Evolutionary conservation across 345 rosid genomes (phyloP).

Genomic region (Eucalyptus melliodora): DNA sequence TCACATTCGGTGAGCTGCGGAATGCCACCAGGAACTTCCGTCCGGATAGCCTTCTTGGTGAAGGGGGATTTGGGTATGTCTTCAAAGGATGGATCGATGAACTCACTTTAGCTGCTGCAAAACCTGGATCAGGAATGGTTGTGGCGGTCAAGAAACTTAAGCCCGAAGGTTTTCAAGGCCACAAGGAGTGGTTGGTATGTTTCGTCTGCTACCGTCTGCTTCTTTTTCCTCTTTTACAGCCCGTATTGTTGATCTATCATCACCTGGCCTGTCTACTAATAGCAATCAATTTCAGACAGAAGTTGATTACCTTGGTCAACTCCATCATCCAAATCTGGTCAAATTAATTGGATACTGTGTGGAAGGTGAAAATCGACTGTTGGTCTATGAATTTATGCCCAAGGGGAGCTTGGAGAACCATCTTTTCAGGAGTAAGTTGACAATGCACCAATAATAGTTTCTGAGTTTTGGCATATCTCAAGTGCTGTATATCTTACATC

Average conservation of each 20-base stretch:
- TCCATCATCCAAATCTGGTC: constrained; percentile 86
- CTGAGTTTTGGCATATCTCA: background rate
- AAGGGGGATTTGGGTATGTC: constrained; percentile 95
- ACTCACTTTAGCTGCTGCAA: constrained; percentile 47
- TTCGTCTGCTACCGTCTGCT: background rate
- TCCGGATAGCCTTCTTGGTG: constrained; percentile 84
- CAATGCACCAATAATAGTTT: background rate
- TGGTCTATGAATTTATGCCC: constrained; percentile 93
- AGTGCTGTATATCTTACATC: background rate
- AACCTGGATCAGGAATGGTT: constrained; percentile 86
- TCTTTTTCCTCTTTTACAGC: background rate
- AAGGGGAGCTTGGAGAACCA: constrained; percentile 93
- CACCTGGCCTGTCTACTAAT: background rate
- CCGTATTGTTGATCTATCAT: background rate
- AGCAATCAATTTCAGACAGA: constrained; percentile 56
- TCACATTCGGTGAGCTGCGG: constrained; percentile 65
- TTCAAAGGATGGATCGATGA: constrained; percentile 97
- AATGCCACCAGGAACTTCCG: constrained; percentile 90
- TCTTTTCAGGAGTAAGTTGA: constrained; percentile 46
- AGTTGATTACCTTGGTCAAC: constrained; percentile 93
- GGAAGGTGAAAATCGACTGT: constrained; percentile 74
- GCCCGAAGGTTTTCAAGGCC: constrained; percentile 96
- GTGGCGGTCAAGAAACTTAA: constrained; percentile 95
- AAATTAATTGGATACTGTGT: constrained; percentile 81
- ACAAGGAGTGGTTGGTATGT: constrained; percentile 97